Conservation (phyloP, 2,329 filamentous ascomycete species). For the Ascochyta pisi region DNA sequence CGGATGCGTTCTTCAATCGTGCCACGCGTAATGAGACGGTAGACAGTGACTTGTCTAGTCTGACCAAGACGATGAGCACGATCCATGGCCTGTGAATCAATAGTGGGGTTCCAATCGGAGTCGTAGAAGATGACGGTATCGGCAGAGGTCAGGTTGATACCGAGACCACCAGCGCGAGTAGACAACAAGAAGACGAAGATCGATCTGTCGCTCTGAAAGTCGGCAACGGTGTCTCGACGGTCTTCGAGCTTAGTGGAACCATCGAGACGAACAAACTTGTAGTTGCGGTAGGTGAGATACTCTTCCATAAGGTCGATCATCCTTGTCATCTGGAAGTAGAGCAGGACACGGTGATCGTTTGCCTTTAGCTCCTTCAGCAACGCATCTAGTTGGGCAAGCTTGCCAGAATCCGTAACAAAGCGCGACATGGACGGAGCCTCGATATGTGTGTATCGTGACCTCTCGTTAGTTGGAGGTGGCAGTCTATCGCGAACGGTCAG, state of each 20-base stretch:
- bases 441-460: conserved; percentile 87
- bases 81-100: conserved; percentile 99
- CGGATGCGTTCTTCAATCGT: conserved; percentile 98
- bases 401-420: conserved; percentile 97
- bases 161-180: conserved; percentile 94
- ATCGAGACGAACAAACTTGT: conserved; percentile 96
- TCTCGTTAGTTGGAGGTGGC: conserved; percentile 79
- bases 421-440: conserved; percentile 94
- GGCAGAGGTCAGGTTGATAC: conserved; percentile 95
- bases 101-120: conserved; percentile 98
- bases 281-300: conserved; percentile 97
- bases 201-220: conserved; percentile 92
- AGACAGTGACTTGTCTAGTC: conserved; percentile 94
- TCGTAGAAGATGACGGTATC: conserved; percentile 99
- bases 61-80: conserved; percentile 97
- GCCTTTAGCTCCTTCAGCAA: conserved; percentile 90
- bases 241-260: conserved; percentile 98
- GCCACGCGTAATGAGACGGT: conserved; percentile 93
- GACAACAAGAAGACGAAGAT: conserved; percentile 98
- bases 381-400: conserved; percentile 88
- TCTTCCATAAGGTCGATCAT: conserved; percentile 99
- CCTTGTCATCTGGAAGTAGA: conserved; percentile 99
- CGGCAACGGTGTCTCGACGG: conserved; percentile 91
- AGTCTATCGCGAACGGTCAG: conserved; percentile 72
- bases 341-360: conserved; percentile 86